Conservation (phyloP, 164 flowering plant species). For the Tinospora cordifolia region DNA sequence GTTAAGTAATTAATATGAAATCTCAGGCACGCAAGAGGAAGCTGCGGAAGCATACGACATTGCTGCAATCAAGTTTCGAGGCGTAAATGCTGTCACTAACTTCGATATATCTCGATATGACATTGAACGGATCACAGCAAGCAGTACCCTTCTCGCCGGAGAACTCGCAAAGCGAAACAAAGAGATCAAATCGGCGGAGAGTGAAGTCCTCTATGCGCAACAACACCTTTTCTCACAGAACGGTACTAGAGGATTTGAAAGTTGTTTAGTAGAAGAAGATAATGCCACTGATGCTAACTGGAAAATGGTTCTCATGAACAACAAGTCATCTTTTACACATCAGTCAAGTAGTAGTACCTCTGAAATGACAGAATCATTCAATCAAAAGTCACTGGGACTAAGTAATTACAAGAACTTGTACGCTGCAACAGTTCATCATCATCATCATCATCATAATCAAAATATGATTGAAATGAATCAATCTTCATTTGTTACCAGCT, state of each 20-base stretch:
- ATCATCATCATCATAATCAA: no score
- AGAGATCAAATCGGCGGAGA: conserved; percentile 19
- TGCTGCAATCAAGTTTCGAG: conserved; percentile 76
- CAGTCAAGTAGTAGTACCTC: no score
- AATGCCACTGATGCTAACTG: conserved; percentile 26
- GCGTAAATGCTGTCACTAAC: conserved; percentile 64
- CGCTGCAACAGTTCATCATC: no score
- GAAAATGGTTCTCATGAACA: conserved; percentile 32
- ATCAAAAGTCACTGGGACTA: no score
- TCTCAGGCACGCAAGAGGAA: conserved; percentile 69
- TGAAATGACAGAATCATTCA: no score
- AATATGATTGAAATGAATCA: conserved; percentile 19
- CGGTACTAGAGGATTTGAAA: conserved; percentile 11
- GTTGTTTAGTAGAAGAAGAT: conserved; percentile 15
- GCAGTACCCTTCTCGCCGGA: conserved; percentile 55
- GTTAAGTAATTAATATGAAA: background rate
- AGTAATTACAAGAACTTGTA: no score
- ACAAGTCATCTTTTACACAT: conserved; percentile 13
- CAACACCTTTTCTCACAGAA: conserved; percentile 16
- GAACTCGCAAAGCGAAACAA: conserved; percentile 49
- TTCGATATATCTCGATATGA: conserved; percentile 58
- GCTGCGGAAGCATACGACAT: conserved; percentile 78
- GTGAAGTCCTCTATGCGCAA: background rate
- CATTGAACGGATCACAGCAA: conserved; percentile 48
- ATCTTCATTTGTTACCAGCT: conserved; percentile 58